These are phyloP conservation scores for Pouteria glomerata DNA, from an alignment of 148 eudicot species.

Conservation along the genomic window DNA sequence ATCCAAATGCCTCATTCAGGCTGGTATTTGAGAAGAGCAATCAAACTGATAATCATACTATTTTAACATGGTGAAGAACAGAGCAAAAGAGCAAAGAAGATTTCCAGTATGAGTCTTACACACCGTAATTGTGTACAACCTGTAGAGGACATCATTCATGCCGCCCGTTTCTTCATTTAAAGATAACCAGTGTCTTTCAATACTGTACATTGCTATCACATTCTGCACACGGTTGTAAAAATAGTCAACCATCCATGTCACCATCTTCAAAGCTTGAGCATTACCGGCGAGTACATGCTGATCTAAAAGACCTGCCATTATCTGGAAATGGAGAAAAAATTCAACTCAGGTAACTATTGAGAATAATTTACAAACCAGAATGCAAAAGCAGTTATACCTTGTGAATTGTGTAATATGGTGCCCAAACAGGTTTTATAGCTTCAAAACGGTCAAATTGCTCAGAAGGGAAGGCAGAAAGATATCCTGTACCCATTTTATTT, in stretches of 20 bases:
- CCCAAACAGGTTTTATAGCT: conserved; percentile 85
- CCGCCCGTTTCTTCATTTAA: conserved; percentile 92
- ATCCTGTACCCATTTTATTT: conserved; percentile 71
- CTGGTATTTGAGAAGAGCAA: not conserved
- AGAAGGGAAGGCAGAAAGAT: conserved; percentile 91
- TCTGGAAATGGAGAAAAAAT: conserved; percentile 29
- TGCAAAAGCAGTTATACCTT: conserved; percentile 41
- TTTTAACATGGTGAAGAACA: not conserved
- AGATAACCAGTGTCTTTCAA: conserved; percentile 70
- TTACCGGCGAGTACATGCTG: conserved; percentile 64
- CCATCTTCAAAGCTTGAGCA: conserved; percentile 64
- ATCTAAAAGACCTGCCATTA: conserved; percentile 91
- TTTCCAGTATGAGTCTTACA: conserved; percentile 19
- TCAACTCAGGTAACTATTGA: not conserved
- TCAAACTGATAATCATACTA: not conserved
- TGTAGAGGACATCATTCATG: conserved; percentile 90
- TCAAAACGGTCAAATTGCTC: conserved; percentile 77
- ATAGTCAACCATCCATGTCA: conserved; percentile 72
- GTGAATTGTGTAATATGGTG: conserved; percentile 97
- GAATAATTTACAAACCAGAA: not conserved
- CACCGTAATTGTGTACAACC: conserved; percentile 66
- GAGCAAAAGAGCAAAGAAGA: not conserved
- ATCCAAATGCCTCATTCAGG: not conserved
- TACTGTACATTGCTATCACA: conserved; percentile 52
- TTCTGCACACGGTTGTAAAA: conserved; percentile 77